These are phyloP conservation scores for Puccinia coronata DNA, from an alignment of 1,284 basidiomycete genomes.

Conservation along the genomic window DNA sequence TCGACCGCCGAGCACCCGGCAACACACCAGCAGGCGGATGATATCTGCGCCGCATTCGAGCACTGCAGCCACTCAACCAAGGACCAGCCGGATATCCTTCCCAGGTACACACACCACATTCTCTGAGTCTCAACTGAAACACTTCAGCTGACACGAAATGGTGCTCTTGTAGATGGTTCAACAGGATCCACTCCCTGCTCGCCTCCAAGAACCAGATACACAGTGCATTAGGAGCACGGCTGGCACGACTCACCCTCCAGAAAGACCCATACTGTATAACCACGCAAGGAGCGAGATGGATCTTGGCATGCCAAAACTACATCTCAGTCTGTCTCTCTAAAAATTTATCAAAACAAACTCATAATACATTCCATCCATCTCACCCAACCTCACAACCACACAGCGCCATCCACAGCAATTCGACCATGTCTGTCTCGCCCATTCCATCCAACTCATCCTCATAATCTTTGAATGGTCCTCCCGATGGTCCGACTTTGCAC, in stretches of 20 bases:
- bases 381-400: background rate
- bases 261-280: background rate
- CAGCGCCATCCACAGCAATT: background rate
- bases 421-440: background rate
- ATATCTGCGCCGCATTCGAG: background rate
- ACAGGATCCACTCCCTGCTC: slow-evolving; percentile 25
- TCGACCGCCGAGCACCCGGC: too few species aligned
- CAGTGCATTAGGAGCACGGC: slow-evolving; percentile 8
- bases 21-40: background rate
- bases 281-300: slow-evolving; percentile 2
- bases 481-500: slow-evolving; percentile 8
- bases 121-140: background rate
- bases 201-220: background rate
- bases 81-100: too few species aligned
- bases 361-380: too few species aligned
- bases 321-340: slow-evolving; percentile 4
- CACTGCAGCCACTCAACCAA: background rate
- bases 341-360: too few species aligned
- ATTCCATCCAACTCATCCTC: background rate
- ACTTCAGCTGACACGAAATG: too few species aligned
- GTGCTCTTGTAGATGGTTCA: slow-evolving; percentile 7
- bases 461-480: slow-evolving; percentile 10
- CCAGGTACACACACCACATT: too few species aligned
- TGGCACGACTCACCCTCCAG: slow-evolving; percentile 12
- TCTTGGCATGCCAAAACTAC: background rate